Evolutionary conservation across 345 rosid genomes (phyloP), one percentile per base, ranked within the genome.

Genomic region (Erodium maritimum): DNA sequence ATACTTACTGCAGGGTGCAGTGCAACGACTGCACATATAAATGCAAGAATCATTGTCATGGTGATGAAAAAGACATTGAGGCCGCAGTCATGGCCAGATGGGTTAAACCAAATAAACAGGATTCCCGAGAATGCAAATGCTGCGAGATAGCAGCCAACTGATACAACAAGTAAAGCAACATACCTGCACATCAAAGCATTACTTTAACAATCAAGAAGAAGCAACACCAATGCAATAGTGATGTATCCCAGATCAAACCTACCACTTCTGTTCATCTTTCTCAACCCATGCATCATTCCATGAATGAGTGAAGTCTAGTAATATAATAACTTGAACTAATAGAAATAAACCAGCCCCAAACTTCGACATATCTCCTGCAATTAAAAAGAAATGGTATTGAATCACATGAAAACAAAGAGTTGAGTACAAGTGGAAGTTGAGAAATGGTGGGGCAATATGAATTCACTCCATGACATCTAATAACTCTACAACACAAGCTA

Each of bases 201-300:
- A 58, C 9, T 52, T 80, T 64, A 75, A 73, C 65, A 62, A 55
- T 45, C 64, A 53, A 34, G 2, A 19, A 54, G 9, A 61, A 16
- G 58, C 13, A 42, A 33, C 21, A 50, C 29, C 24, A 46, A 18
- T 5, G 9, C 52, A 74, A 29, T 20, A 50, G 59, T 42, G 16
- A 73, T 22, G 25, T 0, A 46, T 25, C 13, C 25, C 54, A 59
- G 60, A 22, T 63, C 18, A 66, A 69, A 67, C 75, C 24, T 54
- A 93, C 99, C 97, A 93, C 65, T 85, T 93, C 62, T 72, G 95
- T 71, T 89, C 97, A 77, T 93, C 99, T 72, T 87, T 93, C 72
- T 75, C 99, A 42, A 85, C 97, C 99, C 97, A 93, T 52, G 99
- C 83, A 74, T 93, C 97, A 67, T 93, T 93, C 99, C 96, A 89